Percentiles rank a stretch among this genome's conserved stretches.
phyloP scores from a whole-genome alignment of 202 grass and related monocot genomes.

The Setaria italica region DNA sequence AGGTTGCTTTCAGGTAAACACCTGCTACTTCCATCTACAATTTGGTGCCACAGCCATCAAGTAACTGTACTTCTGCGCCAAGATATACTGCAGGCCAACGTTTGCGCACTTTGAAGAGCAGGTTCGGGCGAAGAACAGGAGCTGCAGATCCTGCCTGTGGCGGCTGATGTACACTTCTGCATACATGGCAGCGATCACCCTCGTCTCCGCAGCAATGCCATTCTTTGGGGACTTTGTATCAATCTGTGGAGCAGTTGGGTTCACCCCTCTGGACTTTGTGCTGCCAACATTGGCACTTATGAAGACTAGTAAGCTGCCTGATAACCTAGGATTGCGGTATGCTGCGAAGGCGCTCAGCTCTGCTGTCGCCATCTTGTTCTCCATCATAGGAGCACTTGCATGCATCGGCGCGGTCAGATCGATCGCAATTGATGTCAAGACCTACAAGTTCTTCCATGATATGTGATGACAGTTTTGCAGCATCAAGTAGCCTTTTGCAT shows the following conservation, averaged over 20 bases:
- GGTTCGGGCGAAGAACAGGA: slow-evolving; percentile 11
- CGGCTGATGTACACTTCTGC: slow-evolving; percentile 58
- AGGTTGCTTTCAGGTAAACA: slow-evolving; percentile 86
- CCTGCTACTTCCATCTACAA: neutral
- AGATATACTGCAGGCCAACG: slow-evolving; percentile 88
- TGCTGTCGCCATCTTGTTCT: slow-evolving; percentile 50
- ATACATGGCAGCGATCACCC: slow-evolving; percentile 60
- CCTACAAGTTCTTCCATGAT: slow-evolving; percentile 81
- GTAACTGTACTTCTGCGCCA: slow-evolving; percentile 26
- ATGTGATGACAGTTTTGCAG: slow-evolving; percentile 51
- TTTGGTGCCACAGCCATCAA: neutral
- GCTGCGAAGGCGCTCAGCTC: slow-evolving; percentile 38
- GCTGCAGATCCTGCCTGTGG: slow-evolving; percentile 40
- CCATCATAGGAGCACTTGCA: slow-evolving; percentile 56
- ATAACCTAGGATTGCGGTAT: slow-evolving; percentile 34
- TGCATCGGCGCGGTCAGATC: slow-evolving; percentile 75
- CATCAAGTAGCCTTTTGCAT: neutral
- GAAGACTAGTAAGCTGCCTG: slow-evolving; percentile 50
- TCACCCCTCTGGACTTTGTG: slow-evolving; percentile 86
- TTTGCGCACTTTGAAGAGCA: slow-evolving; percentile 58
- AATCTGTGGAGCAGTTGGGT: slow-evolving; percentile 78
- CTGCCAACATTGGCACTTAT: slow-evolving; percentile 70
- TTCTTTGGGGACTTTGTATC: slow-evolving; percentile 93
- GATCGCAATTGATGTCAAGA: slow-evolving; percentile 62
- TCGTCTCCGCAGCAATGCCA: slow-evolving; percentile 67